Evolutionary conservation across 768 basidiomycete species (phyloP).

Genomic region (Auricularia heimuer): DNA sequence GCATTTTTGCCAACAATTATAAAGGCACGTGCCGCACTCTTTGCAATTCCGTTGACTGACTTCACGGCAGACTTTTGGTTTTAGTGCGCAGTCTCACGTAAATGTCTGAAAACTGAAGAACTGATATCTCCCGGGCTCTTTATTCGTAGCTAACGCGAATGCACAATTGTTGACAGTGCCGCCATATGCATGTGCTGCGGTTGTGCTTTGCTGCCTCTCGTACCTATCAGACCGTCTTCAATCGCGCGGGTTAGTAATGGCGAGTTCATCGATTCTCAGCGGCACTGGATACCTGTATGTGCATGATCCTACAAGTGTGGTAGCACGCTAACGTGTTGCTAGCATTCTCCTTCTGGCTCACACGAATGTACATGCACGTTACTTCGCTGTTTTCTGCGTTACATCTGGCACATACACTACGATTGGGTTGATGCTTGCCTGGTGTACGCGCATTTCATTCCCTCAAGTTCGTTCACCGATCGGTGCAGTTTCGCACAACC

Average conservation of each 20-base stretch:
- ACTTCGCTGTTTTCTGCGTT: conserved; percentile 72
- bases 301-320: not conserved
- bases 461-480: conserved; percentile 7
- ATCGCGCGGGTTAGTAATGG: conserved; percentile 33
- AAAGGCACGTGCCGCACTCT: conserved; percentile 12
- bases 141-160: conserved; percentile 41
- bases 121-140: not conserved
- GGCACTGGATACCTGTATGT: conserved; percentile 53
- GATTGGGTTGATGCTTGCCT: conserved; percentile 65
- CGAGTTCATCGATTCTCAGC: conserved; percentile 31
- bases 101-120: not conserved
- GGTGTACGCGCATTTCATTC: conserved; percentile 38
- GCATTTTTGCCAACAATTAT: conserved; percentile 82
- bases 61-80: not conserved
- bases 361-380: conserved; percentile 49
- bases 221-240: conserved; percentile 60
- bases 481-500: conserved; percentile 52
- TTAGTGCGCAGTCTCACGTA: not conserved
- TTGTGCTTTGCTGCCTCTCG: conserved; percentile 49
- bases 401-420: conserved; percentile 68
- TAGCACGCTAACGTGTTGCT: too few relatives aligned
- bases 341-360: conserved; percentile 42
- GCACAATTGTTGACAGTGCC: conserved; percentile 73
- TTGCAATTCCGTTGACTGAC: too few relatives aligned
- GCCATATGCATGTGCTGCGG: conserved; percentile 64